Conservation (phyloP, 2,329 filamentous ascomycete genomes). For the Amylocarpus encephaloides region DNA sequence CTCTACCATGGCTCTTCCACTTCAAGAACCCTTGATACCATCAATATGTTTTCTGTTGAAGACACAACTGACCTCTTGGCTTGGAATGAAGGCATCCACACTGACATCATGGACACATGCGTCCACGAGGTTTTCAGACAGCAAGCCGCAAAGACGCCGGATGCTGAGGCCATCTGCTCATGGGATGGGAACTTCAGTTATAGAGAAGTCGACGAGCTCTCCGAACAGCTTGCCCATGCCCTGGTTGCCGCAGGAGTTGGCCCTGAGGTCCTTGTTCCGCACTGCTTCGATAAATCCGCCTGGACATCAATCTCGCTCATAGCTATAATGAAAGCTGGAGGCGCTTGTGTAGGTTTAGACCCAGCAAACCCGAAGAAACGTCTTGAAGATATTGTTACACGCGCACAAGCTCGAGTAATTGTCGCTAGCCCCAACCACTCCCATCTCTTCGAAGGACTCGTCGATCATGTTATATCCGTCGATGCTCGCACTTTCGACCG, state of each 20-base stretch:
- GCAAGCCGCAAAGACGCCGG: constrained; percentile 9
- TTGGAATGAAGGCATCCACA: constrained; percentile 4
- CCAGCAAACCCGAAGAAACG: constrained; percentile 15
- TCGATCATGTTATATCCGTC: constrained; percentile 29
- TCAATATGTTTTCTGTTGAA: constrained; percentile 4
- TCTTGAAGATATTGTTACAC: too few species aligned
- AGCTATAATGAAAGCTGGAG: constrained; percentile 29
- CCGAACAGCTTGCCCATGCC: constrained; percentile 12
- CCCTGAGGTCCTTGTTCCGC: constrained; percentile 16
- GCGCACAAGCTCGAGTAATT: too few species aligned
- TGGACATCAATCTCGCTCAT: constrained; percentile 23
- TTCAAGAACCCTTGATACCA: constrained; percentile 1
- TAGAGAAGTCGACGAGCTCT: constrained; percentile 14
- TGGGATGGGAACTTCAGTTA: constrained; percentile 24
- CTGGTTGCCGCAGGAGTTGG: constrained; percentile 6
- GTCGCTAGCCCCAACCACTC: constrained; percentile 17
- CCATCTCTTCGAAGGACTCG: too few species aligned
- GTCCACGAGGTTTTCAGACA: constrained; percentile 20
- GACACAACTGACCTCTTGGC: constrained; percentile 2
- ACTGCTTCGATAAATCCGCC: constrained; percentile 30
- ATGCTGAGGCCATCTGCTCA: constrained; percentile 17
- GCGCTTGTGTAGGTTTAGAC: constrained; percentile 30
- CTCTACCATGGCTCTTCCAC: too few species aligned
- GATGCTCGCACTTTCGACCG: constrained; percentile 22
- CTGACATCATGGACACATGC: constrained; percentile 9